phyloP scores from a whole-genome alignment of 2,329 filamentous ascomycete species.

The Alternaria sp. region DNA sequence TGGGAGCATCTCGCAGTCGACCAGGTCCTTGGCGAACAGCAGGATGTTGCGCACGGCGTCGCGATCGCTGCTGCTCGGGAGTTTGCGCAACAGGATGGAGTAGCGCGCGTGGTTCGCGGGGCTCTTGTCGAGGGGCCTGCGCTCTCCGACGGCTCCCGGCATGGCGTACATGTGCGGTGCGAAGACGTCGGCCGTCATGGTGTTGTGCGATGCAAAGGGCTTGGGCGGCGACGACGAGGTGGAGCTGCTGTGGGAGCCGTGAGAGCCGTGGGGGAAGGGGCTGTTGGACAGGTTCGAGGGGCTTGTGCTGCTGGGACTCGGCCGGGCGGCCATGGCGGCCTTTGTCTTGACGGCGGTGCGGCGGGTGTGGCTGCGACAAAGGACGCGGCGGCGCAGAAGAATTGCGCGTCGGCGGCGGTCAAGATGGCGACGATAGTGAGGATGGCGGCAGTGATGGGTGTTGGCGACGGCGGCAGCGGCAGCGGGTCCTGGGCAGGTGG shows the following conservation, averaged over 20 bases:
- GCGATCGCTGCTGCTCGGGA: conserved; percentile 64
- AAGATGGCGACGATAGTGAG: not conserved
- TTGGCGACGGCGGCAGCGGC: not conserved
- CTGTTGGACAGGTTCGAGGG: conserved; percentile 50
- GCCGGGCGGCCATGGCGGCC: conserved; percentile 49
- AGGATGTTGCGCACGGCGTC: conserved; percentile 68
- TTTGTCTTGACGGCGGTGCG: conserved; percentile 41
- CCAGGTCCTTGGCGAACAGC: conserved; percentile 68
- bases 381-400: conserved; percentile 19
- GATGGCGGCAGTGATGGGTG: conserved; percentile 3
- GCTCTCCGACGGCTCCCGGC: conserved; percentile 50
- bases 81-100: conserved; percentile 63
- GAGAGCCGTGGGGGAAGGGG: conserved; percentile 47
- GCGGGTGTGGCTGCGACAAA: conserved; percentile 41
- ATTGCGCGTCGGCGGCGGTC: not conserved
- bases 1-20: conserved; percentile 64
- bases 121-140: conserved; percentile 47
- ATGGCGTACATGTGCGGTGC: conserved; percentile 49
- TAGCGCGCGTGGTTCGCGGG: conserved; percentile 33
- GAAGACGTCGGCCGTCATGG: conserved; percentile 52
- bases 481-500: conserved; percentile 27
- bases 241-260: conserved; percentile 49
- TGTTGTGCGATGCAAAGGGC: conserved; percentile 42
- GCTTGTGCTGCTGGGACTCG: conserved; percentile 51
- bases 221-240: conserved; percentile 50